A percentile compares a stretch with the other conserved stretches of the same genome.
Conservation (phyloP, 768 basidiomycete species). For the Paxillus rubicundulus region DNA sequence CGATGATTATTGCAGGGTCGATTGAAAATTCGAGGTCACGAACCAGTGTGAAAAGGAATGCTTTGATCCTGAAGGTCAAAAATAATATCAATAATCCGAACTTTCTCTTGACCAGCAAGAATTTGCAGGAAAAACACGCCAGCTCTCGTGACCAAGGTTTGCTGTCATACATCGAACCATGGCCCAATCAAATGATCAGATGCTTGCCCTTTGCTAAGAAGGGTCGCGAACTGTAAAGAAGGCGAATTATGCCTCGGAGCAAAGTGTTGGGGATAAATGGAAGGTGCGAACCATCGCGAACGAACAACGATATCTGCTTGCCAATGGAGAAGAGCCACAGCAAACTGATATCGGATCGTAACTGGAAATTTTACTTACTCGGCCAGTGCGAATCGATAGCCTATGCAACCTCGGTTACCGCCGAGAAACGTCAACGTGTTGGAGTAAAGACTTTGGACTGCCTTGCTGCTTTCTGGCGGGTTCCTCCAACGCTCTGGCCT, state of each 20-base stretch:
- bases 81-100: slow-evolving; percentile 13
- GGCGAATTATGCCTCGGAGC: slow-evolving; percentile 13
- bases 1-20: slow-evolving; percentile 51
- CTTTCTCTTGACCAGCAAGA: not conserved
- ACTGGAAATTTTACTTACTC: slow-evolving; percentile 45
- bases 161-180: not conserved
- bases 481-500: slow-evolving; percentile 55
- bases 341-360: not conserved
- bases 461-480: slow-evolving; percentile 34
- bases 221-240: slow-evolving; percentile 20
- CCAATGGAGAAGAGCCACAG: slow-evolving; percentile 10
- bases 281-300: slow-evolving; percentile 4
- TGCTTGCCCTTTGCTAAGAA: slow-evolving; percentile 6
- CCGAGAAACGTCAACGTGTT: slow-evolving; percentile 57
- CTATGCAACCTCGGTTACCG: slow-evolving; percentile 60
- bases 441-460: slow-evolving; percentile 51
- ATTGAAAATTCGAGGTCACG: slow-evolving; percentile 55
- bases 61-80: slow-evolving; percentile 51
- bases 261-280: slow-evolving; percentile 8
- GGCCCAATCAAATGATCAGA: slow-evolving; percentile 3
- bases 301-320: slow-evolving; percentile 4
- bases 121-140: slow-evolving; percentile 1
- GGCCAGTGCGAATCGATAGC: slow-evolving; percentile 57
- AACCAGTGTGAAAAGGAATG: slow-evolving; percentile 56
- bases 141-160: not conserved